phyloP scores from a whole-genome alignment of 2,329 filamentous ascomycete species.

The Domatiomyces globalis region DNA sequence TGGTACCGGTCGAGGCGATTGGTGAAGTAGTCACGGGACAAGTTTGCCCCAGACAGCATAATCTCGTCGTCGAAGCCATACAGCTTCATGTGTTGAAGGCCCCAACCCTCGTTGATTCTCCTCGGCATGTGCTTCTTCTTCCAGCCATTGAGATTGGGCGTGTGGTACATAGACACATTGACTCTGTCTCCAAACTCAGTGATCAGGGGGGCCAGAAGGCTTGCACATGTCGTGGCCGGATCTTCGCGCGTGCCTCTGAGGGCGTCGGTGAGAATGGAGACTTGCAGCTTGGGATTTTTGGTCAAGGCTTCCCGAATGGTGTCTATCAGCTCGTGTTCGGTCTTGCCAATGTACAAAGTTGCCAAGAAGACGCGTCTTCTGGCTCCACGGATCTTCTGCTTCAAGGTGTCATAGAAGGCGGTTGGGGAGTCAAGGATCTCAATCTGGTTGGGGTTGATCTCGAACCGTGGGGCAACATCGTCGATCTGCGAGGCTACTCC shows the following conservation, averaged over 20 bases:
- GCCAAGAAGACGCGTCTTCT: slow-evolving; percentile 74
- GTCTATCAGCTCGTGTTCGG: slow-evolving; percentile 73
- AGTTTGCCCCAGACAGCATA: slow-evolving; percentile 83
- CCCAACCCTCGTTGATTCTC: slow-evolving; percentile 96
- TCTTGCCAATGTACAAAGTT: slow-evolving; percentile 93
- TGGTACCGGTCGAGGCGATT: slow-evolving; percentile 93
- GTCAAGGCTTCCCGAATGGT: slow-evolving; percentile 62
- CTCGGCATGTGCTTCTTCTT: slow-evolving; percentile 72
- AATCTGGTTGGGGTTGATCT: slow-evolving; percentile 67
- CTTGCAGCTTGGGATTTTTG: slow-evolving; percentile 57
- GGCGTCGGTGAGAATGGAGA: slow-evolving; percentile 85
- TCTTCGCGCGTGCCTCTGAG: slow-evolving; percentile 83
- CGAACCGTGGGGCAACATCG: slow-evolving; percentile 77
- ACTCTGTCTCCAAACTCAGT: slow-evolving; percentile 77
- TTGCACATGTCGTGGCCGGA: slow-evolving; percentile 73
- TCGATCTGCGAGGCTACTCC: slow-evolving; percentile 63
- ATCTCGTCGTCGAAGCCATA: slow-evolving; percentile 94
- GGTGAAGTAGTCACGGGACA: slow-evolving; percentile 90
- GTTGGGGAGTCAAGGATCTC: slow-evolving; percentile 62
- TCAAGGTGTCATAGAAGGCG: slow-evolving; percentile 86
- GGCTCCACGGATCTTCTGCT: slow-evolving; percentile 71
- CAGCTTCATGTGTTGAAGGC: slow-evolving; percentile 96
- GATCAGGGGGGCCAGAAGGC: slow-evolving; percentile 70
- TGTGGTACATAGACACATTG: slow-evolving; percentile 95
- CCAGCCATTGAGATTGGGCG: slow-evolving; percentile 79